Evolutionary conservation across 2,329 filamentous ascomycete genomes (phyloP).

Genomic region (Diplodia seriata): DNA sequence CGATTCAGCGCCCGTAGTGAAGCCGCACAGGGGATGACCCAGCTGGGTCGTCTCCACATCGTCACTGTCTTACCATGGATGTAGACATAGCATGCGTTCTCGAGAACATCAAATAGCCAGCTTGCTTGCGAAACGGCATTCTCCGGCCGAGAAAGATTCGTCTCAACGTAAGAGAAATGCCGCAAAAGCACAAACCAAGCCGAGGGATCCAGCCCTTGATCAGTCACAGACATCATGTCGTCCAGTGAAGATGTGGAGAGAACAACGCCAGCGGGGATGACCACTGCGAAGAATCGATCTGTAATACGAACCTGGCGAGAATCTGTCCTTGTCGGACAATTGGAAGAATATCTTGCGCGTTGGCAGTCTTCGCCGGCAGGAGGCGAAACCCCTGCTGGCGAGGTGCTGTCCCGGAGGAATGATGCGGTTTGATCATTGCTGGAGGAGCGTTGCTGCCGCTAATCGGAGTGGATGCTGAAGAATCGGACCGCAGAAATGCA

Average conservation of each 20-base stretch:
- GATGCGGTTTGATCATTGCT: not conserved
- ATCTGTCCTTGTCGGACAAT: slow-evolving; percentile 10
- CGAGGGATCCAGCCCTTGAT: not conserved
- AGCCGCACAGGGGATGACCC: slow-evolving; percentile 52
- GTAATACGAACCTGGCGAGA: slow-evolving; percentile 32
- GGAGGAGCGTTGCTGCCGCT: slow-evolving; percentile 28
- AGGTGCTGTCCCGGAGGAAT: not conserved
- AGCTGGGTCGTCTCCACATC: slow-evolving; percentile 16
- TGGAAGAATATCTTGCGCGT: not conserved
- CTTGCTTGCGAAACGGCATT: slow-evolving; percentile 1
- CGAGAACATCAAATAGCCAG: not conserved
- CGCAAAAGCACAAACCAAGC: not conserved
- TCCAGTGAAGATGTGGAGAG: slow-evolving; percentile 2
- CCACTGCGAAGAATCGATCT: slow-evolving; percentile 32
- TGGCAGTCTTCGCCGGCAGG: not conserved
- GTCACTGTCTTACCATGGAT: not conserved
- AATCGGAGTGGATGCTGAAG: slow-evolving; percentile 3
- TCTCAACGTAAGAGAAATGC: not conserved
- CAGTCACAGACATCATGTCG: not conserved
- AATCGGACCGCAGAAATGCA: slow-evolving; percentile 7
- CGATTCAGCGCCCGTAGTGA: slow-evolving; percentile 83
- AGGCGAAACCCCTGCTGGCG: not conserved
- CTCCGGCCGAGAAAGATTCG: not conserved
- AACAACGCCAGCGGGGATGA: not conserved
- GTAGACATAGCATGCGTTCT: not conserved